Base-by-base conservation (phyloP, 1,284 basidiomycete genomes). In the Papiliotrema fonsecae region DNA sequence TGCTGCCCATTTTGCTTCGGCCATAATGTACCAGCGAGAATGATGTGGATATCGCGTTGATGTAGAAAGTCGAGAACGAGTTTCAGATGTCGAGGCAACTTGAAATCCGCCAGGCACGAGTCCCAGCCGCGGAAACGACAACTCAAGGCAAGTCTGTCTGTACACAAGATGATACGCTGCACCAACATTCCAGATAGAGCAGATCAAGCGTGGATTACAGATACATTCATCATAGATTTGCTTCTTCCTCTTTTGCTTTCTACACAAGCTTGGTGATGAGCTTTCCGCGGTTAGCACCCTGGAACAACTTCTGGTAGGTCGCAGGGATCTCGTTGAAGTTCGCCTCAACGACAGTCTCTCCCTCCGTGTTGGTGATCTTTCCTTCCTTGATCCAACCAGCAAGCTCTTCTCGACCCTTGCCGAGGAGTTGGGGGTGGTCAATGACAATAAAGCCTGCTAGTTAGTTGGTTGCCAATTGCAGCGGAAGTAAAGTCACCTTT, bases 361-460 rank as follows among this genome's bases (percentile, higher is more conserved):
- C 50, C 34, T 66, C 63, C n/a, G 56, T 56, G 26, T 56, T 38
- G 25, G 44, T 45, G 41, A 73, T 41, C 54, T 69, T 69, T 46
- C 69, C 68, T 30, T 56, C 55, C 51, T 64, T 52, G 45, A 66
- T 46, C 54, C 60, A 64, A 26, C 52, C 42, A 11, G 47, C 50
- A 5, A 72, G 47, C 35, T 66, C 57, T 26, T 46, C 19, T 19
- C 45, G 39, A 26, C 51, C 58, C 42, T 63, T 50, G 14, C 32
- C 42, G 49, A 51, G 51, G 31, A 56, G 50, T 32, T 47, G 32
- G 11, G 54, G 31, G 47, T 67, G 56, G 60, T 76, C 73, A 47
- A 69, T 52, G 9, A 72, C 59, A 51, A 75, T 67, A 57, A 76
- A 74, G 41, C 76, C 58, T 58, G 40, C 27, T 16, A 26, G 45